These are phyloP conservation scores for Amoebophrya sp. DNA, from an alignment of 169 alveolate species.

Conservation along the genomic window DNA sequence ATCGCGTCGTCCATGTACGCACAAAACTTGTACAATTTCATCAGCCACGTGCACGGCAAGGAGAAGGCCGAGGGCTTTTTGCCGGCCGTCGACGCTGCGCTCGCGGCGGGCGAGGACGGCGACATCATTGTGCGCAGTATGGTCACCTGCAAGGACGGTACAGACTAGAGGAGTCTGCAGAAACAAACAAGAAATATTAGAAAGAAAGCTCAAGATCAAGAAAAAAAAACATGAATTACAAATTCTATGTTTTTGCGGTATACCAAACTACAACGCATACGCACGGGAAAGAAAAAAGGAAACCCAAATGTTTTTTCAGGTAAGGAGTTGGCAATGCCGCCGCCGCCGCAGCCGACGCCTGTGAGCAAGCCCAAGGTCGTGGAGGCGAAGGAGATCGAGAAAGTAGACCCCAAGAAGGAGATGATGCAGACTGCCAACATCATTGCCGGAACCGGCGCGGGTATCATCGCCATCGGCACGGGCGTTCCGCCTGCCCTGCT, in stretches of 20 bases:
- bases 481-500: conserved; percentile 23
- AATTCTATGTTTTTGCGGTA: too few relatives aligned
- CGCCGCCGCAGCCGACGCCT: conserved; percentile 21
- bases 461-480: conserved; percentile 19
- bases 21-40: conserved; percentile 49
- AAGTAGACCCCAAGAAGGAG: neutral
- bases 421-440: neutral
- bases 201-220: too few relatives aligned
- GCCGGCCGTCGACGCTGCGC: conserved; percentile 21
- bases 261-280: too few relatives aligned
- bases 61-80: conserved; percentile 28
- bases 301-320: neutral
- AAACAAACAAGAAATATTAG: too few relatives aligned
- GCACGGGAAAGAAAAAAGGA: neutral
- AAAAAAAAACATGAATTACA: too few relatives aligned
- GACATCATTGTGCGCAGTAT: conserved; percentile 34
- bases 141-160: conserved; percentile 25
- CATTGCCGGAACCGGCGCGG: neutral
- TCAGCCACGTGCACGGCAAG: conserved; percentile 49
- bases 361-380: neutral
- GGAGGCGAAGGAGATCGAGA: neutral
- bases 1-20: conserved; percentile 57
- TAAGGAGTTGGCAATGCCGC: conserved; percentile 15
- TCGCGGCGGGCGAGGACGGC: conserved; percentile 32
- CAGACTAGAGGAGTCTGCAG: too few relatives aligned